Evolutionary conservation across 2,329 filamentous ascomycete species (phyloP), one percentile per base, ranked within the genome.

Genomic region (Colletotrichum eremochloae): DNA sequence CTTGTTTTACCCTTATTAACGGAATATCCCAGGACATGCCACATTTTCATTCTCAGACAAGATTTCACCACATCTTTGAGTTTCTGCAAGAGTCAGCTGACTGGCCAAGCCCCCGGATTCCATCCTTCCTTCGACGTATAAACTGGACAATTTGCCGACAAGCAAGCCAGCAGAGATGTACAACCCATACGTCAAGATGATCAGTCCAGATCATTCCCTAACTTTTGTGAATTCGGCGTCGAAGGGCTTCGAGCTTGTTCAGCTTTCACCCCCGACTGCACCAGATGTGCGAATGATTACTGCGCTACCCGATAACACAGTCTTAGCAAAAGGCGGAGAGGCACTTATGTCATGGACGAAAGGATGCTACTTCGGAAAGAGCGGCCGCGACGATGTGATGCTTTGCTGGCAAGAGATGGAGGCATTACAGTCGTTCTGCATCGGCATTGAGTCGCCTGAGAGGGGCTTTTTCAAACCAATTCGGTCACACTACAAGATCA

Each of bases 391-490:
- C 40, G 29, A 72, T 14, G 66, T 69, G 0, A 46, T 48, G 33
- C 66, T 72, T 1, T 72, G 69, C 15, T 72, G 69, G 69, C 66
- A 69, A 50, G 69, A 72, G 38, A 69, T 69, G 69, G 60, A 69
- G 24, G 69, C 66, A 24, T 15, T 72, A 3, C 66, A 69, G 33
- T 60, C 53, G n/a, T 72, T 72, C 15, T 72, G 69, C 55, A 18
- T 72, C 40, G 66, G 69, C 55, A 48, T 72, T 15, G 66, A 72
- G 53, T 72, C 69, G 24, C 69, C 69, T 14, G 69, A 72, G 9
- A 61, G 69, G 8, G 69, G 69, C 0, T 72, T 72, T 33, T 72
- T 64, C 53, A 61, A 69, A 18, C 69, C 69, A 7, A 69, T 72
- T 12, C 66, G 52, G 40, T 69, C 66, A 5, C 66, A 65, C 1